Evolutionary conservation across 2,329 filamentous ascomycete species (phyloP).

Genomic region (Aspergillus fumigatus): DNA sequence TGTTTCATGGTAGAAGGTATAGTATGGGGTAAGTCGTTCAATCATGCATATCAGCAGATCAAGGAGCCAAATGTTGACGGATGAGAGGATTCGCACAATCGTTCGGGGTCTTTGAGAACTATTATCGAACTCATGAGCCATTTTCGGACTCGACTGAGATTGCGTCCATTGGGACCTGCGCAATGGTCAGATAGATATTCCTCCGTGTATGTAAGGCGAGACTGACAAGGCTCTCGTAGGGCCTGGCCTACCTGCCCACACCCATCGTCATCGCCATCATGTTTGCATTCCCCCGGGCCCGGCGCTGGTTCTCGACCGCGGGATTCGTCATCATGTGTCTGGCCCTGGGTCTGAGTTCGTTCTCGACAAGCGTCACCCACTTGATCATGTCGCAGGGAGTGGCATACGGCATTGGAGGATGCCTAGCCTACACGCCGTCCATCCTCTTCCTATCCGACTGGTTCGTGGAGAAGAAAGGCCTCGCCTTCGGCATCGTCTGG

Average conservation of each 20-base stretch:
- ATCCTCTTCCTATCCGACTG: conserved; percentile 49
- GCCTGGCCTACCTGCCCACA: conserved; percentile 22
- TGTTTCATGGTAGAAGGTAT: conserved; percentile 51
- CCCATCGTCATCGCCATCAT: conserved; percentile 17
- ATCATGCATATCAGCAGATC: neutral
- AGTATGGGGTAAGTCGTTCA: conserved; percentile 45
- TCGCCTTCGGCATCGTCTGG: conserved; percentile 45
- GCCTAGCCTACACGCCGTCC: conserved; percentile 45
- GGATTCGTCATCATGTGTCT: conserved; percentile 21
- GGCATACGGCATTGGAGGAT: conserved; percentile 43
- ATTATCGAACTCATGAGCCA: conserved; percentile 24
- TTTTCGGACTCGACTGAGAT: conserved; percentile 22
- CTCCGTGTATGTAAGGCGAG: neutral
- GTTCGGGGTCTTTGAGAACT: conserved; percentile 32
- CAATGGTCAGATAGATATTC: conserved; percentile 17
- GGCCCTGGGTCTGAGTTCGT: conserved; percentile 21
- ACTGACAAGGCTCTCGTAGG: conserved; percentile 7
- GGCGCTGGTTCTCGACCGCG: conserved; percentile 18
- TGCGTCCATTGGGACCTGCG: conserved; percentile 31
- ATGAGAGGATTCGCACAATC: conserved; percentile 16
- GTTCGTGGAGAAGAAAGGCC: conserved; percentile 46
- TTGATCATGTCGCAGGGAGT: conserved; percentile 25
- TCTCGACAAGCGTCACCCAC: conserved; percentile 19
- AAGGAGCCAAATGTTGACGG: conserved; percentile 1
- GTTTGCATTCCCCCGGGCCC: conserved; percentile 16